A percentile compares a stretch with the other conserved stretches of the same genome.
Conservation (phyloP, 1,284 basidiomycete species). For the Crucibulum cyathiforme region DNA sequence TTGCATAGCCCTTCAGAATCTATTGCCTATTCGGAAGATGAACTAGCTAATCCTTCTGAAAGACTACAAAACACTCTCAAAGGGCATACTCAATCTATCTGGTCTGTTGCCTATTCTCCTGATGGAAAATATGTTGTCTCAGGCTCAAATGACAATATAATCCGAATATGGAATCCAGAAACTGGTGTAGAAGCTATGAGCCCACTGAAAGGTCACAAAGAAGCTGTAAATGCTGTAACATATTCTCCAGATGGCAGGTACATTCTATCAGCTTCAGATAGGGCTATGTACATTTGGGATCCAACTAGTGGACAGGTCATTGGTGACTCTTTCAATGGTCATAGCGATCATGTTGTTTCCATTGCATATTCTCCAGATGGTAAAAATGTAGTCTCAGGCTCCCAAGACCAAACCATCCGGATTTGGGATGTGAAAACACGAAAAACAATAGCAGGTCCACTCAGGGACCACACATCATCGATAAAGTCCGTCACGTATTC, state of each 20-base stretch:
- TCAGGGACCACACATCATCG: neutral
- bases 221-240: constrained; percentile 15
- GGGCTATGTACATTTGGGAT: constrained; percentile 25
- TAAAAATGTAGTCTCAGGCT: constrained; percentile 13
- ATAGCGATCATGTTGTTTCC: constrained; percentile 5
- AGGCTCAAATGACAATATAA: no score
- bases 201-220: constrained; percentile 4
- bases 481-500: neutral
- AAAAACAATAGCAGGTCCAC: neutral
- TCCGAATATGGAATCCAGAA: constrained; percentile 4
- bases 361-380: constrained; percentile 20
- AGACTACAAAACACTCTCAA: no score
- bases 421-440: constrained; percentile 1
- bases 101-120: no score
- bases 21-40: no score
- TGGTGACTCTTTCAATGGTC: constrained; percentile 10
- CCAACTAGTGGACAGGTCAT: constrained; percentile 16
- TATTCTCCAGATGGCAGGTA: constrained; percentile 24
- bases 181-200: neutral
- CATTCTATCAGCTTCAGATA: constrained; percentile 24
- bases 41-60: no score
- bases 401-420: neutral
- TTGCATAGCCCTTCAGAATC: no score
- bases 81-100: no score
- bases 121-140: no score